Evolutionary conservation across 2,329 filamentous ascomycete genomes (phyloP).

Genomic region (Arachnopeziza araneosa): DNA sequence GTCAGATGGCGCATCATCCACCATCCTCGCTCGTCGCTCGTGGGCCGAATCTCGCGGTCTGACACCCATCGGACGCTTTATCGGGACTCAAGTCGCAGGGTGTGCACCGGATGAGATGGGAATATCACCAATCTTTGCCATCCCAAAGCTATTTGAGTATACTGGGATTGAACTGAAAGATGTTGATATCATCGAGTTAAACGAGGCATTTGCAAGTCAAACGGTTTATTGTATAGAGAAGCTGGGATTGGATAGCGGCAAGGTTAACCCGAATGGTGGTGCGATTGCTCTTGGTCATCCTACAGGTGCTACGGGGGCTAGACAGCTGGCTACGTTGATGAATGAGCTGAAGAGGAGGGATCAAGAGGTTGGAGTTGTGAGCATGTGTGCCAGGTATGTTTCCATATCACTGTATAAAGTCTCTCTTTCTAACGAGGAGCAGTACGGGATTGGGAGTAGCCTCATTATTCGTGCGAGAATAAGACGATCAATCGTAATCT

Average conservation of each 20-base stretch:
- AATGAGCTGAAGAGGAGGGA: constrained; percentile 42
- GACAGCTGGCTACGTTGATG: constrained; percentile 44
- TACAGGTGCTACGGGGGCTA: constrained; percentile 44
- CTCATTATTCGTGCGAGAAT: constrained; percentile 21
- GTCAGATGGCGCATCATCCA: constrained; percentile 58
- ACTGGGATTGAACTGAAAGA: constrained; percentile 52
- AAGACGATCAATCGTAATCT: background rate
- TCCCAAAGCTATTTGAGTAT: constrained; percentile 55
- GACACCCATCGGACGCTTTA: constrained; percentile 59
- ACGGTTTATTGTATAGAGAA: constrained; percentile 39
- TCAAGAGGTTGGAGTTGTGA: constrained; percentile 43
- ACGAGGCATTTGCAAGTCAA: constrained; percentile 40
- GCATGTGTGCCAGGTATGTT: constrained; percentile 38
- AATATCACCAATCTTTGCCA: constrained; percentile 58
- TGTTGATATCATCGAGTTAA: constrained; percentile 63
- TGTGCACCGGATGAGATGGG: constrained; percentile 65
- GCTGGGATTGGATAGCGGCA: constrained; percentile 41
- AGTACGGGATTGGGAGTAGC: constrained; percentile 23
- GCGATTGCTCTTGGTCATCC: constrained; percentile 50
- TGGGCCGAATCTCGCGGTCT: constrained; percentile 56
- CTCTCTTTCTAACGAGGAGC: background rate
- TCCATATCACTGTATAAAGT: background rate
- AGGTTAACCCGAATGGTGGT: constrained; percentile 48
- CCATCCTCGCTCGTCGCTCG: constrained; percentile 57
- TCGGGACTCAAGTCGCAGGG: constrained; percentile 56